Evolutionary conservation across 306 rosid species (phyloP).

Genomic region (Cajanus cajan): DNA sequence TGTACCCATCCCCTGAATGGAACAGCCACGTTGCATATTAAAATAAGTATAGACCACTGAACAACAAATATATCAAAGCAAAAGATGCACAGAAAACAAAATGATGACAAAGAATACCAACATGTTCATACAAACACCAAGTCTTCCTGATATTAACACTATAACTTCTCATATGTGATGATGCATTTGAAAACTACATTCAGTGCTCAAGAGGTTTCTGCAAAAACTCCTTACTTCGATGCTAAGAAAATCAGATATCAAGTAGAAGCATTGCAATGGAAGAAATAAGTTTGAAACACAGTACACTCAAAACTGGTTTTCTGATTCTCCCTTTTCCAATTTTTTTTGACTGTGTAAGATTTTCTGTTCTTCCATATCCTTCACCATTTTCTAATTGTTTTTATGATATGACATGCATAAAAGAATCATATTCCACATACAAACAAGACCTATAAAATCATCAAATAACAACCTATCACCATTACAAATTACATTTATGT

Average conservation of each 20-base stretch:
- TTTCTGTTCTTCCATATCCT: conserved; percentile 16
- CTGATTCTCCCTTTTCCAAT: not conserved
- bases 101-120: conserved; percentile 7
- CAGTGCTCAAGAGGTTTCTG: conserved; percentile 6
- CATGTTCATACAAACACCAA: conserved; percentile 5
- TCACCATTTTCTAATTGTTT: not conserved
- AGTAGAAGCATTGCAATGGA: conserved; percentile 5
- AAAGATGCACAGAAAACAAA: not conserved
- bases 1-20: conserved; percentile 89
- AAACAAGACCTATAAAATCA: not conserved
- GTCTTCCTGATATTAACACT: not conserved
- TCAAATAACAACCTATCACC: not conserved
- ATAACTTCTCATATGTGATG: not conserved
- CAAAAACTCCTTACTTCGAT: conserved; percentile 10
- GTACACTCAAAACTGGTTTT: conserved; percentile 5
- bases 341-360: not conserved
- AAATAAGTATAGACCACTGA: conserved; percentile 21
- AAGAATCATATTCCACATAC: conserved; percentile 6
- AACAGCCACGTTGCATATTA: conserved; percentile 16
- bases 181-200: conserved; percentile 2
- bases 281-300: conserved; percentile 14
- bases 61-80: conserved; percentile 10
- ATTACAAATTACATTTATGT: not conserved
- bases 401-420: not conserved
- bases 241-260: not conserved